Evolutionary conservation across 805 yeast species (phyloP), one percentile per base, ranked within the genome.

Genomic region (Ascoidea tarda): DNA sequence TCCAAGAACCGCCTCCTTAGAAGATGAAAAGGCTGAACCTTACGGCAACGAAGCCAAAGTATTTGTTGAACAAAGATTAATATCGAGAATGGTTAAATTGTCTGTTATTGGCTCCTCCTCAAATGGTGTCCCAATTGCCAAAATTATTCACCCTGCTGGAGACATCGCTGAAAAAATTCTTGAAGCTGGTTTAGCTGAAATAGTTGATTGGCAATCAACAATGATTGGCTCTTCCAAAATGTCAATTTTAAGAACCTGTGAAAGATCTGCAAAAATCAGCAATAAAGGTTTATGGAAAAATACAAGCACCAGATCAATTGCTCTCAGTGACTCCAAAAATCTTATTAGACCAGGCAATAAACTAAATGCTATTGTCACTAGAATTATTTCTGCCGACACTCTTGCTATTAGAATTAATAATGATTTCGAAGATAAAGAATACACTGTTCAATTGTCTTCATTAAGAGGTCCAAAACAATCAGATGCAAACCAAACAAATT

Each of bases 161-260:
- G 81, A 81, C 56, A 81, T 87, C 59, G 79, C 84, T 54, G 84
- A 80, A 58, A 77, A 78, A 57, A 68, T 87, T 53, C 72, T 87
- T 54, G 78, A 75, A 53, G 73, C 72, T 52, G 96, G 96, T 8
- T 71, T 82, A 33, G 95, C 84, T 10, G 81, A 79, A 58, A 79
- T 87, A 50, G 77, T 81, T 32, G 95, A 87, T 63, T 82, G 91
- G 88, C 96, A 88, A 63, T 78, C 88, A 1, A 62, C 76, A 12
- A 59, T 79, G 47, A 69, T 87, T 53, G 96, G 96, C 5, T 69
- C 88, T 8, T 67, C 72, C 48, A 69, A 71, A 31, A 85, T 87
- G 89, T 59, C 74, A 1, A 62, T 63, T 44, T 72, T 85, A 52
- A 77, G 95, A 61, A 75, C 71, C 54, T 78, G 82, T 32, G 95